Evolutionary conservation across 106 monocot genomes (phyloP).

Genomic region (Cymbidium sinense): DNA sequence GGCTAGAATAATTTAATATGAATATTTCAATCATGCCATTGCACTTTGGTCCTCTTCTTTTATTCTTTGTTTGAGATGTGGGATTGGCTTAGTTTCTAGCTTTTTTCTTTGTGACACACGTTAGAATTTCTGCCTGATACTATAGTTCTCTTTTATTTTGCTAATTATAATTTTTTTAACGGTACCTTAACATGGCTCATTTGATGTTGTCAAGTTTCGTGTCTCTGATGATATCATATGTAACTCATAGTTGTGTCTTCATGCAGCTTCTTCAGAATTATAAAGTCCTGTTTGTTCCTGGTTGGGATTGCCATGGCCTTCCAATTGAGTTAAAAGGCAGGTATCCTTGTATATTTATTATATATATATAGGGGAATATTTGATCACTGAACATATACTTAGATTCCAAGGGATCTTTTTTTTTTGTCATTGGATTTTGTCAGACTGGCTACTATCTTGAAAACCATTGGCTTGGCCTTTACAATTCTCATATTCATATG

Average conservation of each 20-base stretch:
- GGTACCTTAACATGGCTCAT: not conserved
- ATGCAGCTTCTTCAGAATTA: slow-evolving; percentile 89
- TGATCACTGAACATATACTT: not conserved
- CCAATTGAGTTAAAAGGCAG: slow-evolving; percentile 96
- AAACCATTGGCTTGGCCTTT: not conserved
- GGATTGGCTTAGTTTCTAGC: not conserved
- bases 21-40: not conserved
- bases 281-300: slow-evolving; percentile 80
- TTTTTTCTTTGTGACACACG: not conserved
- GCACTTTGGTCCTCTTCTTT: not conserved
- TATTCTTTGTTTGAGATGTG: not conserved
- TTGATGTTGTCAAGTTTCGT: not conserved
- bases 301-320: slow-evolving; percentile 99
- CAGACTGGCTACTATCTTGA: not conserved
- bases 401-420: not conserved
- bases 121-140: not conserved
- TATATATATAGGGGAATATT: not conserved
- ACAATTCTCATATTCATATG: not conserved
- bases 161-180: not conserved
- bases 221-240: not conserved
- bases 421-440: not conserved
- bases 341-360: slow-evolving; percentile 12
- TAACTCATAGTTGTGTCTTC: not conserved
- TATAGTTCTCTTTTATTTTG: not conserved
- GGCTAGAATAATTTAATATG: not conserved